Evolutionary conservation across 768 basidiomycete genomes (phyloP).

Genomic region (Daedaleopsis nitida): DNA sequence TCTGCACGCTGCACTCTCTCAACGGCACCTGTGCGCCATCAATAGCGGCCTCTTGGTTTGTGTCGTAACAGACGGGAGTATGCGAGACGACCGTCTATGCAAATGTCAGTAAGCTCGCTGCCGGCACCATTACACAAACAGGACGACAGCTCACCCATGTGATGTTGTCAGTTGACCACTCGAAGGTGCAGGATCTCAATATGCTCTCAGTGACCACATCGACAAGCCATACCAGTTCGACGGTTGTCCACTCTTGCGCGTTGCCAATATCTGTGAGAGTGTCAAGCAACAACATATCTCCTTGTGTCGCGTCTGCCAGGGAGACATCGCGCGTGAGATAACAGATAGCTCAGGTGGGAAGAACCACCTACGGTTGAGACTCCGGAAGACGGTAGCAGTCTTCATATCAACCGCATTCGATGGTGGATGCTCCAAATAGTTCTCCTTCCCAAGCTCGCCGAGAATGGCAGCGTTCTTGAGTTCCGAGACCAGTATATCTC

Average conservation of each 20-base stretch:
- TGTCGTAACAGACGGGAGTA: slow-evolving; percentile 17
- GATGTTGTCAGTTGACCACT: slow-evolving; percentile 24
- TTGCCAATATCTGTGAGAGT: slow-evolving; percentile 32
- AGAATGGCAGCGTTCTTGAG: slow-evolving; percentile 35
- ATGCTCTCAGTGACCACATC: slow-evolving; percentile 32
- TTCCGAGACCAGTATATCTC: slow-evolving; percentile 48
- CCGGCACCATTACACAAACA: not conserved
- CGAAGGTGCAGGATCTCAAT: slow-evolving; percentile 22
- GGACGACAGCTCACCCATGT: slow-evolving; percentile 22
- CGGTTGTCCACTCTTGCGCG: slow-evolving; percentile 16
- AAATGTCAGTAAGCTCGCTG: not conserved
- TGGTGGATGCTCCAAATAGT: slow-evolving; percentile 48
- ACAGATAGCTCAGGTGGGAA: not conserved
- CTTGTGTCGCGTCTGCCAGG: slow-evolving; percentile 27
- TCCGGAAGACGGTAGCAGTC: slow-evolving; percentile 51
- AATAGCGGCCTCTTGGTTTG: not conserved
- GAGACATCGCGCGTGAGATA: slow-evolving; percentile 1
- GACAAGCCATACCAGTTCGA: slow-evolving; percentile 41
- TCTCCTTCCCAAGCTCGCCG: slow-evolving; percentile 33
- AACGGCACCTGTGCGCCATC: slow-evolving; percentile 5
- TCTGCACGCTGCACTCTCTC: slow-evolving; percentile 23
- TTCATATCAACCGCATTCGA: slow-evolving; percentile 60
- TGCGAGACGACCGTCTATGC: slow-evolving; percentile 10
- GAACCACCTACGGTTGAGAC: slow-evolving; percentile 43
- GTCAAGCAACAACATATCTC: slow-evolving; percentile 45